phyloP scores from a whole-genome alignment of 139 green algal genomes.

The Chlorella sp. region DNA sequence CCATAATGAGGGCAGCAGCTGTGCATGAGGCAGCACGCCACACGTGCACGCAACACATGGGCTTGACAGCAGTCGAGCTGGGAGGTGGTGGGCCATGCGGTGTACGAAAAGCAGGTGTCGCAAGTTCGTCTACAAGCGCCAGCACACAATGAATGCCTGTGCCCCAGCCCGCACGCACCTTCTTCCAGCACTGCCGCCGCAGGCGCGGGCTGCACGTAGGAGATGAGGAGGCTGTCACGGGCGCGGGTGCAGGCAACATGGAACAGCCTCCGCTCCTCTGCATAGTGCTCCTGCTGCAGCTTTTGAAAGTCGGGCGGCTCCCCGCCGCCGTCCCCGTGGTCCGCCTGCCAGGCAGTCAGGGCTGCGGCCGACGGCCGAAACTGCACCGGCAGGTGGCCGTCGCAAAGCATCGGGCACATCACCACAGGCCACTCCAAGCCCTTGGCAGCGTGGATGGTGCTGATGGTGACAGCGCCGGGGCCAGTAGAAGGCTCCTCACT shows the following conservation, averaged over 20 bases:
- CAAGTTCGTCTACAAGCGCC: background rate
- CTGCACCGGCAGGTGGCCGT: conserved; percentile 1
- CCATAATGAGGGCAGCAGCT: background rate
- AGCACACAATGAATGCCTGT: no score
- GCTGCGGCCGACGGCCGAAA: background rate
- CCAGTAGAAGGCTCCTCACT: background rate
- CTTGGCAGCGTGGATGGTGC: conserved; percentile 32
- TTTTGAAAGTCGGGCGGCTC: background rate
- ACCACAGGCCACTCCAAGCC: conserved; percentile 18
- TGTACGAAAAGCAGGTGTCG: background rate
- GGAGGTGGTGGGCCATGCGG: background rate
- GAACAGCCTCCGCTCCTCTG: conserved; percentile 37
- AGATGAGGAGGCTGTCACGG: conserved; percentile 3
- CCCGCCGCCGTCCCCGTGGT: background rate
- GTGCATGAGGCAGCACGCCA: background rate
- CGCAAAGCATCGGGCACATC: background rate
- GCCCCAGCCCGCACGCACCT: background rate
- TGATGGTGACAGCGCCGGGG: background rate
- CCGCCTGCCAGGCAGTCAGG: background rate
- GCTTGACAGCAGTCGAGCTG: background rate
- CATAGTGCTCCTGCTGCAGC: background rate
- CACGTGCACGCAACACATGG: background rate
- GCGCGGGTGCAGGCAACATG: conserved; percentile 28
- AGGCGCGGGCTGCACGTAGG: conserved; percentile 14
- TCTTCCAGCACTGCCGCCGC: background rate